Conservation (phyloP, 257 asterid genomes). For the Scutellaria galericulata region DNA sequence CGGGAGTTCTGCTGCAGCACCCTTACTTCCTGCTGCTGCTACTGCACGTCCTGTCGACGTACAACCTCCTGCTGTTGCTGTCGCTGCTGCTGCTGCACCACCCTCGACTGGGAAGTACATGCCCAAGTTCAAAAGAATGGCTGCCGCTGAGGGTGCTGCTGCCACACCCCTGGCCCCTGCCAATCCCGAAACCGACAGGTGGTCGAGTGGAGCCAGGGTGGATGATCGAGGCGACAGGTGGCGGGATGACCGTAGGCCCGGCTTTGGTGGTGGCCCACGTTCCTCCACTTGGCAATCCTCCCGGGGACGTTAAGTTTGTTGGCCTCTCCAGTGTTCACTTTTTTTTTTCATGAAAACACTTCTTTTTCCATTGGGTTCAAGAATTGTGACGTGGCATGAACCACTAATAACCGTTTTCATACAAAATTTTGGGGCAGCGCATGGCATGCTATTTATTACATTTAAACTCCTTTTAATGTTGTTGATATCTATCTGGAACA, state of each 20-base stretch:
- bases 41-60: neutral
- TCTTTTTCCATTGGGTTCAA: too few relatives aligned
- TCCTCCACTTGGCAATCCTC: conserved; percentile 27
- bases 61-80: neutral
- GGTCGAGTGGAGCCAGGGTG: conserved; percentile 13
- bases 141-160: conserved; percentile 10
- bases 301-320: neutral
- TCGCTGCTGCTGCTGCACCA: neutral
- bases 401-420: too few relatives aligned
- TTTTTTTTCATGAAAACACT: too few relatives aligned
- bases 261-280: neutral
- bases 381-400: too few relatives aligned
- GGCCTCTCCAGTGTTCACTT: too few relatives aligned
- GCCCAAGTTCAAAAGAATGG: conserved; percentile 27
- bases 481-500: too few relatives aligned
- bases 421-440: too few relatives aligned
- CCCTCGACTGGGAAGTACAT: conserved; percentile 26
- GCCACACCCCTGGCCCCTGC: neutral
- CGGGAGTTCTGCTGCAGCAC: conserved; percentile 21
- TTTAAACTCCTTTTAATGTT: too few relatives aligned
- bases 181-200: conserved; percentile 21
- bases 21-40: neutral
- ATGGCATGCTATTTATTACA: too few relatives aligned
- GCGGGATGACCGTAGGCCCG: conserved; percentile 23
- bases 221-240: conserved; percentile 31